Evolutionary conservation across 2,329 filamentous ascomycete genomes (phyloP).

Genomic region (Pseudonectria foliicola): DNA sequence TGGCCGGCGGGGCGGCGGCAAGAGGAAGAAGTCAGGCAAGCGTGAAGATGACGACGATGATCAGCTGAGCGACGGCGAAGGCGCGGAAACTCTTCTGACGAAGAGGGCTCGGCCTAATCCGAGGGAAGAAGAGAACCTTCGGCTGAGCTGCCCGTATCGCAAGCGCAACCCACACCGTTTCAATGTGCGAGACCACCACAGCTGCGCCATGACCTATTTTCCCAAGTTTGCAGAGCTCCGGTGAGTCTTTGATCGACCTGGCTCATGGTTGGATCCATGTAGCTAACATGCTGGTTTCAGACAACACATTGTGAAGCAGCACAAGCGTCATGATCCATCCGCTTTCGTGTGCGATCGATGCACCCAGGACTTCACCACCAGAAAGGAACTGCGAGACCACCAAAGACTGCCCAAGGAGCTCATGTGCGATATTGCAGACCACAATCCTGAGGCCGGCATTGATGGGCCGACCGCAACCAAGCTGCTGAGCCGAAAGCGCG

Average conservation of each 20-base stretch:
- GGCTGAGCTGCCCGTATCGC: slow-evolving; percentile 37
- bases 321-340: slow-evolving; percentile 34
- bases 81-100: slow-evolving; percentile 19
- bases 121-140: slow-evolving; percentile 31
- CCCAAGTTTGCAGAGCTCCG: slow-evolving; percentile 34
- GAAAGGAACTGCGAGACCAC: slow-evolving; percentile 33
- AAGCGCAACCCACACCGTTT: slow-evolving; percentile 38
- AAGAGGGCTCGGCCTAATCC: slow-evolving; percentile 27
- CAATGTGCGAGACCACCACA: slow-evolving; percentile 38
- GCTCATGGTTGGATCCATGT: fast-evolving
- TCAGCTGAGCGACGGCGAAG: slow-evolving; percentile 29
- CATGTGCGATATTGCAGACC: slow-evolving; percentile 35
- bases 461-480: slow-evolving; percentile 34
- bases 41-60: slow-evolving; percentile 28
- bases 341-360: slow-evolving; percentile 35
- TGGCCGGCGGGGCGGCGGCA: slow-evolving; percentile 19
- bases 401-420: slow-evolving; percentile 33
- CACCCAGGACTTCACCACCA: slow-evolving; percentile 30
- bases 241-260: slow-evolving; percentile 13
- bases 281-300: slow-evolving; percentile 14
- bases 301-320: slow-evolving; percentile 37
- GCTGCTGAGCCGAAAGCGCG: slow-evolving; percentile 32
- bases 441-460: slow-evolving; percentile 33
- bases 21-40: slow-evolving; percentile 28
- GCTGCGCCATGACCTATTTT: slow-evolving; percentile 37